These are phyloP conservation scores for Solanum appendiculatum DNA, from an alignment of 257 asterid species.

Conservation along the genomic window DNA sequence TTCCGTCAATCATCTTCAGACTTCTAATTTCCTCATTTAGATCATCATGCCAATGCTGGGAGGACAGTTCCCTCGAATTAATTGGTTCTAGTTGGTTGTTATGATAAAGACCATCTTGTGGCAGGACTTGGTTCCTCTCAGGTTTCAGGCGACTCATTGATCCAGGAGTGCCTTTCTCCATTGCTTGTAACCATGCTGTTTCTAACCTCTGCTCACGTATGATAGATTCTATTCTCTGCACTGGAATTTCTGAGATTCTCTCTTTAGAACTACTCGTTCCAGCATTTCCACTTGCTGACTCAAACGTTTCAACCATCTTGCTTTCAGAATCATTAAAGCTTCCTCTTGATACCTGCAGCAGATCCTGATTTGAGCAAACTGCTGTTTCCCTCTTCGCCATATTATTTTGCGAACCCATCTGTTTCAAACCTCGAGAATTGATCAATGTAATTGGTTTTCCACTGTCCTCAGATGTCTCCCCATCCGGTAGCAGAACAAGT, in stretches of 20 bases:
- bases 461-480: constrained; percentile 4
- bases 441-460: constrained; percentile 9
- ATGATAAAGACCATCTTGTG: constrained; percentile 49
- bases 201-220: constrained; percentile 79
- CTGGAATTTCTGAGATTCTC: constrained; percentile 37
- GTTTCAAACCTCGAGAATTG: constrained; percentile 27
- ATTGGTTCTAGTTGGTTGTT: constrained; percentile 26
- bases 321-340: constrained; percentile 26
- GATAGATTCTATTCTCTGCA: constrained; percentile 71
- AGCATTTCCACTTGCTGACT: constrained; percentile 24
- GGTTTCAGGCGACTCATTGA: constrained; percentile 52
- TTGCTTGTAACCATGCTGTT: constrained; percentile 89
- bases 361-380: constrained; percentile 11
- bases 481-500: constrained; percentile 44
- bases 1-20: constrained; percentile 40
- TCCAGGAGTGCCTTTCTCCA: constrained; percentile 74
- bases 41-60: constrained; percentile 69
- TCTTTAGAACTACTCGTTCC: constrained; percentile 26
- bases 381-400: background rate
- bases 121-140: constrained; percentile 83
- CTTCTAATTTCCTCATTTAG: constrained; percentile 52
- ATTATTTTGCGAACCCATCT: constrained; percentile 3
- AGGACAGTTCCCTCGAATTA: constrained; percentile 25
- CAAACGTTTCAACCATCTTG: constrained; percentile 12
- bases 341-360: constrained; percentile 17